Conservation (phyloP, 805 yeast species). For the Kluyveromyces siamensis region DNA sequence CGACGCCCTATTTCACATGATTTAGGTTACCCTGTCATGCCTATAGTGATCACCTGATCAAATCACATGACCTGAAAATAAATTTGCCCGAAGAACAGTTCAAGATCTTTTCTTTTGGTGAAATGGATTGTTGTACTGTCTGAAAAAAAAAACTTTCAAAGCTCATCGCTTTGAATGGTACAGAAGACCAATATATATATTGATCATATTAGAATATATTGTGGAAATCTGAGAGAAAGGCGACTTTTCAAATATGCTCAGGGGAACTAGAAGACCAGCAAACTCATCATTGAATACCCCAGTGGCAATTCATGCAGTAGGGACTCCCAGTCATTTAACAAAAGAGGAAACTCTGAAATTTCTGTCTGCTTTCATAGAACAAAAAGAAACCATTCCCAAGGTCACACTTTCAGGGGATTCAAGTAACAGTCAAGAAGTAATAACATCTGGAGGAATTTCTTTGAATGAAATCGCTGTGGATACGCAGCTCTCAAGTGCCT, state of each 20-base stretch:
- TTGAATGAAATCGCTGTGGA: constrained; percentile 12
- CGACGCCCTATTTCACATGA: too few relatives aligned
- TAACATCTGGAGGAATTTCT: constrained; percentile 1
- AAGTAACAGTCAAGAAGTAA: not conserved
- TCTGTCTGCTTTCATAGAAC: constrained; percentile 20
- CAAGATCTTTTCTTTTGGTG: not conserved
- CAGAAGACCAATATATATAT: not conserved
- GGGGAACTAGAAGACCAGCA: constrained; percentile 18
- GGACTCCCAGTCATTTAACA: constrained; percentile 16
- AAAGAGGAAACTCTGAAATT: constrained; percentile 21
- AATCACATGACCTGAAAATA: not conserved
- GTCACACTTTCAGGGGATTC: constrained; percentile 1
- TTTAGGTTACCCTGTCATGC: too few relatives aligned
- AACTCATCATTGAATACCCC: constrained; percentile 22
- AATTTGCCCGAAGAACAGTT: too few relatives aligned
- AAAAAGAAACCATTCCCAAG: constrained; percentile 15
- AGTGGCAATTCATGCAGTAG: constrained; percentile 19
- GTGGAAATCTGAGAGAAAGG: not conserved
- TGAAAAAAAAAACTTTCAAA: not conserved
- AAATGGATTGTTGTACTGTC: not conserved
- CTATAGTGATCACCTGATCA: too few relatives aligned
- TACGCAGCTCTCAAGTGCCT: constrained; percentile 23
- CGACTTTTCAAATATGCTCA: constrained; percentile 5
- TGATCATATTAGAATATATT: too few relatives aligned
- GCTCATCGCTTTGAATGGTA: not conserved